Evolutionary conservation across 2,329 filamentous ascomycete species (phyloP).

Genomic region (Pezicula rhizophila): DNA sequence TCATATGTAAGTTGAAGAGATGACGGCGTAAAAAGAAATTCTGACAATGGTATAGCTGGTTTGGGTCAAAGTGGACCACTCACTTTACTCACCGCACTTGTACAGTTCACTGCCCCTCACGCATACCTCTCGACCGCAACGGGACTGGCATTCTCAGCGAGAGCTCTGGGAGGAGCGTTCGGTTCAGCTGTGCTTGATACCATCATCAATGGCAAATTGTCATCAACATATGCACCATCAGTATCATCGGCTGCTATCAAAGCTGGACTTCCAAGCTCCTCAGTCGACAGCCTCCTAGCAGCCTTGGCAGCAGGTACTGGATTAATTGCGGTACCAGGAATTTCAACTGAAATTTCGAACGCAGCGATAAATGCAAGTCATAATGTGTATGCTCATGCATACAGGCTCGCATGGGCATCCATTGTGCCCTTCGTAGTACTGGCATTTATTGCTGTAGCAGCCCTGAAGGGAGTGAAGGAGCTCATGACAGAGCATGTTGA

Average conservation of each 20-base stretch:
- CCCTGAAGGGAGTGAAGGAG: constrained; percentile 41
- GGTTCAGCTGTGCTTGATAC: constrained; percentile 45
- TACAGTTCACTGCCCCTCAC: constrained; percentile 48
- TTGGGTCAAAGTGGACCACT: constrained; percentile 44
- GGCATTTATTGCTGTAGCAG: constrained; percentile 36
- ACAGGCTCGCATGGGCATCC: constrained; percentile 42
- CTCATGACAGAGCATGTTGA: constrained; percentile 49
- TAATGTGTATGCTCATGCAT: constrained; percentile 40
- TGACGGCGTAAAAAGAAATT: background rate
- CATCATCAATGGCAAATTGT: constrained; percentile 43
- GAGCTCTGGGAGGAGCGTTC: constrained; percentile 47
- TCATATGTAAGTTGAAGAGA: constrained; percentile 27
- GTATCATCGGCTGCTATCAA: constrained; percentile 35
- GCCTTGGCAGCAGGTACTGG: constrained; percentile 32
- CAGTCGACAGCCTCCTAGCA: constrained; percentile 31
- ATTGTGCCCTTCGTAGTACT: constrained; percentile 46
- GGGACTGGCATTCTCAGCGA: constrained; percentile 45
- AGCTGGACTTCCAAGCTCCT: constrained; percentile 36
- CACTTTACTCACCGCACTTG: constrained; percentile 41
- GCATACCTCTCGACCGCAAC: constrained; percentile 47
- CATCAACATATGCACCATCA: constrained; percentile 31
- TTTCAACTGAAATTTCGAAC: constrained; percentile 31
- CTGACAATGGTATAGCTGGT: constrained; percentile 25
- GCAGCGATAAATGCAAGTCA: constrained; percentile 35
- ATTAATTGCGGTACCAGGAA: constrained; percentile 28